Percentiles rank a stretch among this genome's conserved stretches.
These are phyloP conservation scores for Fallopia convolvulus DNA, from an alignment of 148 eudicot species.

Conservation along the genomic window DNA sequence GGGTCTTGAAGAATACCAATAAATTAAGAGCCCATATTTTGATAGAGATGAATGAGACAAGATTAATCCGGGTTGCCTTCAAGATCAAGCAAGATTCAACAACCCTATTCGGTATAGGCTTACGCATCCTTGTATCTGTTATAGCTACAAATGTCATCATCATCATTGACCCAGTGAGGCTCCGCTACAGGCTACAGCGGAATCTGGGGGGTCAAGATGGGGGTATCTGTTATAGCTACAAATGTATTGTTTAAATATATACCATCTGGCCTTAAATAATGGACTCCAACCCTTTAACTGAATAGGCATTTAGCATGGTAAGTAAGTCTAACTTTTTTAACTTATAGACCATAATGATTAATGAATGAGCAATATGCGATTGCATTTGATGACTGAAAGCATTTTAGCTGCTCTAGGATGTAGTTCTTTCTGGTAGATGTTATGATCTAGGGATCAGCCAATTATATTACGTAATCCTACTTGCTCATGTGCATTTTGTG, in stretches of 20 bases:
- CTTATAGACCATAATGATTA: neutral
- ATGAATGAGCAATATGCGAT: neutral
- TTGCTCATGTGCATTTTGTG: neutral
- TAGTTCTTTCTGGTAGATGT: neutral
- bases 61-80: neutral
- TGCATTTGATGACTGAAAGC: neutral
- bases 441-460: neutral
- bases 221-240: no score
- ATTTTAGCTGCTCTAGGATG: neutral
- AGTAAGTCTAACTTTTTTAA: neutral
- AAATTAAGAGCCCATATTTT: neutral
- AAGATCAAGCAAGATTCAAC: neutral
- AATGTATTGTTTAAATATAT: neutral
- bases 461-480: neutral
- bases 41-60: neutral
- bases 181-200: no score
- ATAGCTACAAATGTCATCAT: neutral
- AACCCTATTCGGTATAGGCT: neutral
- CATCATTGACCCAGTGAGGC: no score
- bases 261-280: neutral
- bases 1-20: neutral
- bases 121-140: neutral
- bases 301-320: neutral
- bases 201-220: no score
- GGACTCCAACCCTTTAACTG: neutral